Base-by-base conservation (phyloP, 2,329 filamentous ascomycete species). In the Erysiphe pisi region DNA sequence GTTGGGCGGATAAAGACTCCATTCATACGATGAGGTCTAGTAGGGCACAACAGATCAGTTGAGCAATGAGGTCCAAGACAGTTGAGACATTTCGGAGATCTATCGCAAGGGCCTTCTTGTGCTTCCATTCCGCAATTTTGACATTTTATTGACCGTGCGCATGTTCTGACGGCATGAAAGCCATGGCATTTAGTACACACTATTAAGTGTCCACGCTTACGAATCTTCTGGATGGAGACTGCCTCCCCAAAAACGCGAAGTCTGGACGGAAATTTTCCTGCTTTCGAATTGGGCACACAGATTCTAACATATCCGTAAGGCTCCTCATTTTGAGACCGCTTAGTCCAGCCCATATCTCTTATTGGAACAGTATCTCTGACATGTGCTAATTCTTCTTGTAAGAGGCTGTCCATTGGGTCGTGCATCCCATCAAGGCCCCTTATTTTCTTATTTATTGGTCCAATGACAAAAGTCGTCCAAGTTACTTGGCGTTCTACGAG, bases 271-370 rank as follows among this genome's bases (percentile, higher is more conserved):
- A 36, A 36, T 36, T 36, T 36, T 36, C 31, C 31, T 36, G 31
- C 31, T 71, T 71, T 71, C 22, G 16, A 71, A 18, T 71, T 31
- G 14, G 65, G 65, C 40, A 71, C 65, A 16, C 65, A 43, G 36
- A 71, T 71, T 71, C 31, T 28, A 71, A 45, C n/a, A 45, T 71
- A 45, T 43, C 65, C 36, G 45, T 18, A 43, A n/a, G 63, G 63
- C 28, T 68, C 20, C 11, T 68, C 25, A 36, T 68, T 36, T 36
- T 68, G 63, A 36, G 25, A 68, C 8, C 25, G 63, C 11, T 8
- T n/a, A 18, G 8, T 36, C 25, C 63, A 68, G 25, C 20, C 20
- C n/a, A 36, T 68, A 36, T 68, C 9, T 36, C 63, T 28, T 12
- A 68, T 68, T 12, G 25, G 63, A 31, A 68, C 63, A 28, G 25